Conservation (phyloP, 306 rosid genomes). For the Lathyrus sativus region DNA sequence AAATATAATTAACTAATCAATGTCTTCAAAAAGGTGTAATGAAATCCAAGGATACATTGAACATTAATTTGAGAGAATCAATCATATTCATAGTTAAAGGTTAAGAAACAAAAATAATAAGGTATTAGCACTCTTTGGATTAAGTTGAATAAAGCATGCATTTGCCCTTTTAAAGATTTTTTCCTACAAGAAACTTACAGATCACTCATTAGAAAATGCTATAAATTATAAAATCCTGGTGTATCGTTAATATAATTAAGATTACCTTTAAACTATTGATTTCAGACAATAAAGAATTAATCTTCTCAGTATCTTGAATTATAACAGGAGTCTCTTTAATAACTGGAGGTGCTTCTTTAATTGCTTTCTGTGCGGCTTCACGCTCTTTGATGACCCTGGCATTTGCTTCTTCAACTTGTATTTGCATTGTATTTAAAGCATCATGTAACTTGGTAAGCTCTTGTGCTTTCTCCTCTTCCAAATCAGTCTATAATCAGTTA, state of each 20-base stretch:
- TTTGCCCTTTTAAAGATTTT: neutral
- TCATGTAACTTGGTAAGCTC: slow-evolving; percentile 81
- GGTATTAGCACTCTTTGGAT: slow-evolving; percentile 10
- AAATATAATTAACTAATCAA: slow-evolving; percentile 5
- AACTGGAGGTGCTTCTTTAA: slow-evolving; percentile 97
- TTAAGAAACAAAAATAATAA: slow-evolving; percentile 15
- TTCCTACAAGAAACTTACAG: slow-evolving; percentile 18
- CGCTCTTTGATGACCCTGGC: slow-evolving; percentile 79
- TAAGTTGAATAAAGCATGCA: slow-evolving; percentile 14
- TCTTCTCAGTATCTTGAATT: slow-evolving; percentile 87
- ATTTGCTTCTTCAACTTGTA: slow-evolving; percentile 91
- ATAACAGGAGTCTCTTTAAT: slow-evolving; percentile 97
- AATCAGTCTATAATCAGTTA: slow-evolving; percentile 70
- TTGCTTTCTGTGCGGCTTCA: slow-evolving; percentile 81
- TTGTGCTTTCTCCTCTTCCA: slow-evolving; percentile 94
- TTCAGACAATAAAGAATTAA: slow-evolving; percentile 75
- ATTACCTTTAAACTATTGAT: slow-evolving; percentile 78
- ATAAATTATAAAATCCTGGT: slow-evolving; percentile 5
- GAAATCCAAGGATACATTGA: slow-evolving; percentile 21
- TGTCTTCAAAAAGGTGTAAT: slow-evolving; percentile 30
- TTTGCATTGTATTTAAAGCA: slow-evolving; percentile 76
- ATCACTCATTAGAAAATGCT: slow-evolving; percentile 24
- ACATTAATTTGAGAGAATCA: slow-evolving; percentile 31
- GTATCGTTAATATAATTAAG: slow-evolving; percentile 18
- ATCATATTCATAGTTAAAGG: slow-evolving; percentile 24